A percentile compares a stretch with the other conserved stretches of the same genome.
Conservation (phyloP, 2,329 filamentous ascomycete species). For the Phaeosphaeriaceae sp. region DNA sequence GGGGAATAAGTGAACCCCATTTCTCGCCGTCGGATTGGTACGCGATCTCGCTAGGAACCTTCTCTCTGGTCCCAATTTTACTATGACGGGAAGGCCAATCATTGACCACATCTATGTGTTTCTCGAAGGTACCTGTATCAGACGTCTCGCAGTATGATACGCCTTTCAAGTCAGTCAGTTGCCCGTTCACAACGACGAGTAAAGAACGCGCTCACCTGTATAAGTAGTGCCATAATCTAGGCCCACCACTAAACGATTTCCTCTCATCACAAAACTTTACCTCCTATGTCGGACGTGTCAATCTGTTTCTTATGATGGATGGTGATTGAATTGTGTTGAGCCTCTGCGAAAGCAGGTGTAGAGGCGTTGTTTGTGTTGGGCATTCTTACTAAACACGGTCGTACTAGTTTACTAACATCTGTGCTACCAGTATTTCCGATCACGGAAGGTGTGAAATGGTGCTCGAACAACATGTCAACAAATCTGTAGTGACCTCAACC, state of each 20-base stretch:
- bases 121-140: constrained; percentile 6
- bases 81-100: constrained; percentile 28
- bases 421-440: no score
- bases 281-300: neutral
- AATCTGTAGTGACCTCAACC: no score
- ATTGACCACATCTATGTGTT: constrained; percentile 27
- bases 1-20: constrained; percentile 6
- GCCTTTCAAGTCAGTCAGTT: constrained; percentile 14
- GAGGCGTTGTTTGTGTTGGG: no score
- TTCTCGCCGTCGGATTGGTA: neutral
- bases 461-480: no score
- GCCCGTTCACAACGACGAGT: neutral
- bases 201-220: constrained; percentile 15
- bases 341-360: no score
- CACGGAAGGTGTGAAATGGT: no score
- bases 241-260: constrained; percentile 13
- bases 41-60: constrained; percentile 30
- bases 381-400: no score
- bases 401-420: no score
- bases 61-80: constrained; percentile 30
- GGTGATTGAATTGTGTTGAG: no score
- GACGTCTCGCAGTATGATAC: constrained; percentile 34
- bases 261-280: neutral
- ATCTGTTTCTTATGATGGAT: no score
- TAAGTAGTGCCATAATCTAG: constrained; percentile 33